phyloP scores from a whole-genome alignment of 345 rosid genomes.

The Salix udensis region DNA sequence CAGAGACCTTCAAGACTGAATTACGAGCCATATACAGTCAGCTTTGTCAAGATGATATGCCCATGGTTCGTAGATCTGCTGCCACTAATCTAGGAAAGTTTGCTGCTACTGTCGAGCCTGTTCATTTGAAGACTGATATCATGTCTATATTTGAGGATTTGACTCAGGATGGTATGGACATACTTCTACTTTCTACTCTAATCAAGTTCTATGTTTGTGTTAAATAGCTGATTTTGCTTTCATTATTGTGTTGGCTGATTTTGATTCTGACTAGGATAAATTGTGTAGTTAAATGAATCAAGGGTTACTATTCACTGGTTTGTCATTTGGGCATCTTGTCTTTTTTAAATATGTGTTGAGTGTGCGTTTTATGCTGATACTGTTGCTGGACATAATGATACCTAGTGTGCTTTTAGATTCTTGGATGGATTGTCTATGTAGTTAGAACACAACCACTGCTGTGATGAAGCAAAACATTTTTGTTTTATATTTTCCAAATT shows the following conservation, averaged over 20 bases:
- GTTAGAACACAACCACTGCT: too few relatives aligned
- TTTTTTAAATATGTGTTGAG: too few relatives aligned
- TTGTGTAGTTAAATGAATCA: neutral
- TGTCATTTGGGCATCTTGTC: too few relatives aligned
- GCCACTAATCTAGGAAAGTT: conserved; percentile 85
- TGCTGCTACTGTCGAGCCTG: conserved; percentile 86
- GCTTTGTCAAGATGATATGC: conserved; percentile 98
- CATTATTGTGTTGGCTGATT: neutral
- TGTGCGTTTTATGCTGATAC: too few relatives aligned
- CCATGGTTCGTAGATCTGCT: conserved; percentile 97
- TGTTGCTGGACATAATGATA: too few relatives aligned
- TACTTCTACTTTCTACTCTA: neutral
- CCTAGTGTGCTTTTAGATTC: too few relatives aligned
- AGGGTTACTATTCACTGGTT: neutral
- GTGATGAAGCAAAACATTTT: too few relatives aligned
- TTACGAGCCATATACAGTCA: conserved; percentile 62
- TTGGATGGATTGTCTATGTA: too few relatives aligned
- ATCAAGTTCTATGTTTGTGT: neutral
- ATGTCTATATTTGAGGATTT: conserved; percentile 91
- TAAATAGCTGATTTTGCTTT: neutral
- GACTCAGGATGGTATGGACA: conserved; percentile 80
- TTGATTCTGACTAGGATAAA: neutral
- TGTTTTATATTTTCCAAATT: too few relatives aligned
- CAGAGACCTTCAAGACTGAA: conserved; percentile 67
- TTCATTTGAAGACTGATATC: conserved; percentile 76